phyloP scores from a whole-genome alignment of 495 filamentous ascomycete species.

The Penicillium macrosclerotiorum region DNA sequence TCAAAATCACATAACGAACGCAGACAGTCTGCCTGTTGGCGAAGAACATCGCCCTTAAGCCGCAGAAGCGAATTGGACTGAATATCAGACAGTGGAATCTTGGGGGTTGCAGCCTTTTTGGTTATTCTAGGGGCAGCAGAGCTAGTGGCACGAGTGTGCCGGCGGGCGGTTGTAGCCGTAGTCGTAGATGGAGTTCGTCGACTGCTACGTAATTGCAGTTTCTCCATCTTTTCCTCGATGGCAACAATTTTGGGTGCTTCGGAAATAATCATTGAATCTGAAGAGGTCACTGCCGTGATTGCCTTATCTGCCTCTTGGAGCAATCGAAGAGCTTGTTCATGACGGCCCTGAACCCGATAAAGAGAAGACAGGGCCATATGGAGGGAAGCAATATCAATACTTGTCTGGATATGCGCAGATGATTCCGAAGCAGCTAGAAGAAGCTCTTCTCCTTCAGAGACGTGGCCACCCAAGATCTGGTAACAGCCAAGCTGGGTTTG shows the following conservation, averaged over 20 bases:
- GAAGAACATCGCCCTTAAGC: conserved; percentile 60
- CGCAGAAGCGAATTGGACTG: conserved; percentile 57
- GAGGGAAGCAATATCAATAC: conserved; percentile 47
- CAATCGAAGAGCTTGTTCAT: conserved; percentile 50
- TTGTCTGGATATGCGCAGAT: conserved; percentile 36
- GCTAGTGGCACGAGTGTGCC: conserved; percentile 37
- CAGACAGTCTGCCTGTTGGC: conserved; percentile 58
- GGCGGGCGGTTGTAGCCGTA: conserved; percentile 18
- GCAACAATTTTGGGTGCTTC: conserved; percentile 19
- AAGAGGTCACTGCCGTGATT: conserved; percentile 25
- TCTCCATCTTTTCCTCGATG: conserved; percentile 42
- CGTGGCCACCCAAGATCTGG: conserved; percentile 60
- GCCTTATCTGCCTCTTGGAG: conserved; percentile 43
- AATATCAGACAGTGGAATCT: conserved; percentile 28
- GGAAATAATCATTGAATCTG: conserved; percentile 17
- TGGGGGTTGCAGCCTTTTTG: conserved; percentile 28
- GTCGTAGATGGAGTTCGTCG: conserved; percentile 20
- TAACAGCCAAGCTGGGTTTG: conserved; percentile 61
- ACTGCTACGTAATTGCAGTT: conserved; percentile 33
- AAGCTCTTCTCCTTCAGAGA: conserved; percentile 59
- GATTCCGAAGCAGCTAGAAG: conserved; percentile 49
- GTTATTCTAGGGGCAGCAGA: conserved; percentile 25
- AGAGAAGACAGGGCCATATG: conserved; percentile 46
- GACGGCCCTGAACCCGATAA: conserved; percentile 33
- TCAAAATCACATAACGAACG: conserved; percentile 40